Conservation (phyloP, 257 asterid species). For the Cynanchum wilfordii region DNA sequence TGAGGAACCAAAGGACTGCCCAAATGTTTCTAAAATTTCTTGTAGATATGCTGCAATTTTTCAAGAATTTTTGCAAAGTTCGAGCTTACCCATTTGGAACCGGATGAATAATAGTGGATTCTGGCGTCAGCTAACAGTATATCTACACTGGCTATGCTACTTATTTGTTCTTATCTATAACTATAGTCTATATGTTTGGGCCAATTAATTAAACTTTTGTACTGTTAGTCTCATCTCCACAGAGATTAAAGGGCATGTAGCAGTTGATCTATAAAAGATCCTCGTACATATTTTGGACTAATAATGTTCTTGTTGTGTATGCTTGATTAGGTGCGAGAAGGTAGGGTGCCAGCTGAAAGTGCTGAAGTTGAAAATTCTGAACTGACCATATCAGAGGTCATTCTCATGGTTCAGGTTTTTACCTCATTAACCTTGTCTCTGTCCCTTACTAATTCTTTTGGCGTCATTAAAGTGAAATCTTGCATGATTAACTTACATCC, state of each 20-base stretch:
- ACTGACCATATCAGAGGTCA: conserved; percentile 55
- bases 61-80: conserved; percentile 72
- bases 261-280: background rate
- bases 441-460: conserved; percentile 3
- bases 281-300: background rate
- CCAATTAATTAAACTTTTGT: background rate
- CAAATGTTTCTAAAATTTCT: conserved; percentile 71
- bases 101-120: conserved; percentile 89
- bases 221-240: background rate
- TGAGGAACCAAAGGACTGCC: conserved; percentile 87
- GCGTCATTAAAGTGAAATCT: background rate
- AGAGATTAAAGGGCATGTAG: background rate
- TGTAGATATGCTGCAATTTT: conserved; percentile 70
- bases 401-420: conserved; percentile 94
- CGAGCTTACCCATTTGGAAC: conserved; percentile 80
- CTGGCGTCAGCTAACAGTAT: conserved; percentile 98
- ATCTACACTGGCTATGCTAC: conserved; percentile 14
- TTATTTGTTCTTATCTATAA: background rate
- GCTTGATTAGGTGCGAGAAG: conserved; percentile 80
- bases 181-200: background rate
- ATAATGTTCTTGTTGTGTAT: conserved; percentile 17
- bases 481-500: background rate
- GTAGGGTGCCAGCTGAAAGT: conserved; percentile 47
- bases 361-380: conserved; percentile 44
- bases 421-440: conserved; percentile 17